Evolutionary conservation across 2,329 filamentous ascomycete genomes (phyloP).

Genomic region (Sporothrix curviconia): DNA sequence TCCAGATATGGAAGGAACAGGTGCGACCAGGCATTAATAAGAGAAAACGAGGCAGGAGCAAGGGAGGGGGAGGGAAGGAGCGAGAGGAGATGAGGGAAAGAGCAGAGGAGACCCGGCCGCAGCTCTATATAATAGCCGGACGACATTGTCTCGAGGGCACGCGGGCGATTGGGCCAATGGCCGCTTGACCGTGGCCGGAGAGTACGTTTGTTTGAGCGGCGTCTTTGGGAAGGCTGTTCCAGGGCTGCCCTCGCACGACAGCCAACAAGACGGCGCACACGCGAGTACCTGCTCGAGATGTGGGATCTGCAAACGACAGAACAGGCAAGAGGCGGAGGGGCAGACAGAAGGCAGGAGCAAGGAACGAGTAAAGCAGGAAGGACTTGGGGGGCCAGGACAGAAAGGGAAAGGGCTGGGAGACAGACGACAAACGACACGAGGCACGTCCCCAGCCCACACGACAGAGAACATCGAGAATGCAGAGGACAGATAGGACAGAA

Average conservation of each 20-base stretch:
- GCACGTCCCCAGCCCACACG: conserved; percentile 8
- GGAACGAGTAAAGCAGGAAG: too few relatives aligned
- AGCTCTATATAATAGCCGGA: conserved; percentile 16
- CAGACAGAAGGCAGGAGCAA: too few relatives aligned
- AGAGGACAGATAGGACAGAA: too few relatives aligned
- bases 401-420: background rate
- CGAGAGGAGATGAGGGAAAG: background rate
- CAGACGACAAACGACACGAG: conserved; percentile 1
- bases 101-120: background rate
- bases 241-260: too few relatives aligned
- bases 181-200: conserved; percentile 13
- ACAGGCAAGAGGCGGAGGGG: too few relatives aligned
- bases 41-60: background rate
- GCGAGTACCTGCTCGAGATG: conserved; percentile 1
- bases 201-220: background rate
- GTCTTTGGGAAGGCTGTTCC: background rate
- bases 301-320: too few relatives aligned
- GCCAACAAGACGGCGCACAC: conserved; percentile 2
- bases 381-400: too few relatives aligned
- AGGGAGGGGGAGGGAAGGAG: background rate
- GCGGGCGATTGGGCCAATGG: conserved; percentile 9
- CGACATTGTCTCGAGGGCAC: conserved; percentile 11
- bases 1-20: background rate
- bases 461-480: background rate
- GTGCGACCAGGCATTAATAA: conserved; percentile 2